Base-by-base conservation (phyloP, 305 asterid genomes). In the Fraxinus ornus region DNA sequence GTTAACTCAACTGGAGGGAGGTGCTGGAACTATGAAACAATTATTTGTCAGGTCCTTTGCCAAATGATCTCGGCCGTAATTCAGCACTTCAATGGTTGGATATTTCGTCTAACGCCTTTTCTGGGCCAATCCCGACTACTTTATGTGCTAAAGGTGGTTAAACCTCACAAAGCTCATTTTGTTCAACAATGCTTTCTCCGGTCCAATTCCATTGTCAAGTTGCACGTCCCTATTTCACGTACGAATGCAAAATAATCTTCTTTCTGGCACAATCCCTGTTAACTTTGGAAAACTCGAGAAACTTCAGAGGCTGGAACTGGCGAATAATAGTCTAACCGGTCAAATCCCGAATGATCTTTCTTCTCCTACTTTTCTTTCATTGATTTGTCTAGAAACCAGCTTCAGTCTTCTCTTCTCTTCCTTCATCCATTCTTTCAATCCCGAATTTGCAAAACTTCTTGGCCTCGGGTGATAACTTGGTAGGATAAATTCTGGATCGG, bases 21-120 rank as follows among this genome's bases (percentile, higher is more conserved):
- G 95, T 92, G 2, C 88, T 95, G 66, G 97, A 94, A 88, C 91
- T 93, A 19, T 95, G 98, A 98, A 92, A 95, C 87, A 95, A 95
- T 85, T 83, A 90, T 0, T 86, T 93, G 24, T 86, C 95, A 0
- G 98, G 98, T 30, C 81, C 89, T 33, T 86, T 93, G 44, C 98
- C 98, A 0, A 77, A 83, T 71, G 93, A 92, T 78, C 97, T 95
- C 15, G 98, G 98, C 71, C 82, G 35, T 33, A 74, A 84, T 32
- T 90, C 98, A 0, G 93, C 98, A 0, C 91, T 95, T 12, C 89
- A 85, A 22, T 93, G 97, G 98, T 80, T 93, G 41, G 98, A 95
- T 57, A 21, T 92, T 79, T 95, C 98, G 2, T 90, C 98, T 37
- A 95, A 95, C 72, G 85, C 88, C n/a, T 82, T 92, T 24, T 80